Evolutionary conservation across 805 yeast genomes (phyloP), one percentile per base, ranked within the genome.

Genomic region (Isabelozyma heimii): DNA sequence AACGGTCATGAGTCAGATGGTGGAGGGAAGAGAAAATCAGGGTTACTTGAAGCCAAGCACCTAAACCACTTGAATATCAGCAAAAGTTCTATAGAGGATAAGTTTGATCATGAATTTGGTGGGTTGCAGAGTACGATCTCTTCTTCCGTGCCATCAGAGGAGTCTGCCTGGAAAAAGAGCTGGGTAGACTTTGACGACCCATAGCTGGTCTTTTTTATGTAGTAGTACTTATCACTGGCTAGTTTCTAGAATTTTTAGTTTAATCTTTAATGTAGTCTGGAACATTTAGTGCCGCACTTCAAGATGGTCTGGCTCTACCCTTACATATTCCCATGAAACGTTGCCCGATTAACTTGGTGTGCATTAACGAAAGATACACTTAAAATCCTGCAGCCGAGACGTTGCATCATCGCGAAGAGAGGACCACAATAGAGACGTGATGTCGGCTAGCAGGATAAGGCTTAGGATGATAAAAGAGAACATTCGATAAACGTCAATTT

Each of bases 161-260:
- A 51, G 12, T 52, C 65, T 8, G 63, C 62, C 41, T 65, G 70
- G 69, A 60, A 57, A 52, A 64, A 56, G 46, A 61, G 59, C 48
- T 66, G 67, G 67, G 60, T 58, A 50, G 65, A 59, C 45, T 63
- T 58, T 44, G 66, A 63, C n/a, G 52, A 50, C 5, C 14, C 13
- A n/a, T 26, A 62, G n/a, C n/a, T 20, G 24, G 24, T 5, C 6
- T 6, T 20, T 20, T 20, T 20, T 20, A 20, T 20, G 24, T 20
- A 20, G 24, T 1, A 20, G 6, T 20, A 20, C 56, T 24, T 20
- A 12, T 26, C 5, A 5, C 15, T 24, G 35, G 35, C 8, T 33
- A 33, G 37, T n/a, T 33, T 33, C 13, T 33, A 12, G 14, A 33
- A n/a, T 33, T 6, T 33, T 5, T 12, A 33, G 37, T 33, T 13